phyloP scores from a whole-genome alignment of 768 basidiomycete genomes.

The Hydnomerulius pinastri region DNA sequence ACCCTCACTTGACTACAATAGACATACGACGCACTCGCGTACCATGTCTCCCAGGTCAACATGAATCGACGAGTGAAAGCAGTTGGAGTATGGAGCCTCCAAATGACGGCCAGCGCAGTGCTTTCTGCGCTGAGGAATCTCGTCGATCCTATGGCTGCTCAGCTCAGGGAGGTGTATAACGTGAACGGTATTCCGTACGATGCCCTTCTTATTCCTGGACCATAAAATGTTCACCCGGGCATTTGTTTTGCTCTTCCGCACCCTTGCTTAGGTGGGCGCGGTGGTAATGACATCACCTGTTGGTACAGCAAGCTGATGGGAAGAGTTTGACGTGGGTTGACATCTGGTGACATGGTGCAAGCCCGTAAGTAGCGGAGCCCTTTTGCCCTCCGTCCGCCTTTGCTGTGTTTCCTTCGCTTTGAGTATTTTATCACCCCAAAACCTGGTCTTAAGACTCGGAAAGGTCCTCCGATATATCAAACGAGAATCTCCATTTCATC shows the following conservation, averaged over 20 bases:
- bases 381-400: too few relatives aligned
- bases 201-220: constrained; percentile 20
- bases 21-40: constrained; percentile 91
- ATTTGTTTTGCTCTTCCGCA: neutral
- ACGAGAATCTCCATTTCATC: too few relatives aligned
- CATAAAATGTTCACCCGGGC: constrained; percentile 27
- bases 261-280: constrained; percentile 7
- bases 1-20: constrained; percentile 31
- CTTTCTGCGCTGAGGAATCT: constrained; percentile 74
- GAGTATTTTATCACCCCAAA: too few relatives aligned
- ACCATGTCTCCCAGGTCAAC: constrained; percentile 91
- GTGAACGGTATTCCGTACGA: constrained; percentile 35
- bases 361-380: too few relatives aligned
- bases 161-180: constrained; percentile 30
- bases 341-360: neutral
- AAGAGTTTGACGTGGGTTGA: neutral
- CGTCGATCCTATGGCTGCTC: constrained; percentile 62
- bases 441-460: too few relatives aligned
- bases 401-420: too few relatives aligned
- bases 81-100: constrained; percentile 92
- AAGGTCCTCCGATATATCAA: too few relatives aligned
- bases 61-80: constrained; percentile 87
- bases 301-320: neutral
- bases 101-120: constrained; percentile 89
- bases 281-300: neutral